Percentiles rank a stretch among this genome's conserved stretches.
phyloP scores from a whole-genome alignment of 2,329 filamentous ascomycete species.

The Periglandula ipomoeae region DNA sequence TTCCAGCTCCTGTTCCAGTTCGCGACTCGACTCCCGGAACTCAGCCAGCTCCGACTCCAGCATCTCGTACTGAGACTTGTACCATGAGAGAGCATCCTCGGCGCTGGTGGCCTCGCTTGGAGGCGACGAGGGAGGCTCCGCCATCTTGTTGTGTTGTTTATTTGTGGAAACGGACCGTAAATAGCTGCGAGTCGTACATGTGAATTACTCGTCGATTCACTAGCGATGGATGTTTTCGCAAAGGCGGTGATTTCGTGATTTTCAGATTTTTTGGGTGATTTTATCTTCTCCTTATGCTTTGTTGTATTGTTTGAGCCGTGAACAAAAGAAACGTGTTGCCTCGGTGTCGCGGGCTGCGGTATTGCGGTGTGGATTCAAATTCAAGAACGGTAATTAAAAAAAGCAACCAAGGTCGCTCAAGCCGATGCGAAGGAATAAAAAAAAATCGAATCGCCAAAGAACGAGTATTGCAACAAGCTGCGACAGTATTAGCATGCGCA shows the following conservation, averaged over 20 bases:
- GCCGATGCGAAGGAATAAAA: background rate
- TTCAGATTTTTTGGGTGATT: background rate
- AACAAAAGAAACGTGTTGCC: slow-evolving; percentile 7
- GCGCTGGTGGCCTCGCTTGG: slow-evolving; percentile 43
- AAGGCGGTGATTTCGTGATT: background rate
- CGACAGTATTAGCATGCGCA: background rate
- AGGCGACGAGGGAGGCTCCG: slow-evolving; percentile 54
- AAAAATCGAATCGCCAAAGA: background rate
- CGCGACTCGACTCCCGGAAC: slow-evolving; percentile 88
- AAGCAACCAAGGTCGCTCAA: background rate
- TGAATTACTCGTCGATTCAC: background rate
- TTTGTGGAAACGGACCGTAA: background rate
- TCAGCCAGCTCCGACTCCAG: slow-evolving; percentile 86
- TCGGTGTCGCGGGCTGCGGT: background rate
- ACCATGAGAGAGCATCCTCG: slow-evolving; percentile 80
- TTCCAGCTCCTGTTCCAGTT: slow-evolving; percentile 88
- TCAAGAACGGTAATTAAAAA: background rate
- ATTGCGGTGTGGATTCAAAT: background rate
- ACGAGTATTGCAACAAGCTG: background rate
- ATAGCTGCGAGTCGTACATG: background rate
- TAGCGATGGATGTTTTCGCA: background rate
- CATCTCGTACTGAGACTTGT: slow-evolving; percentile 92
- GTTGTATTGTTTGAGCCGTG: background rate
- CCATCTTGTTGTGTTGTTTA: slow-evolving; percentile 28
- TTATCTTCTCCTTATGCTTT: background rate